These are phyloP conservation scores for Celoporthe dispersa DNA, from an alignment of 2,329 filamentous ascomycete genomes.

Conservation along the genomic window DNA sequence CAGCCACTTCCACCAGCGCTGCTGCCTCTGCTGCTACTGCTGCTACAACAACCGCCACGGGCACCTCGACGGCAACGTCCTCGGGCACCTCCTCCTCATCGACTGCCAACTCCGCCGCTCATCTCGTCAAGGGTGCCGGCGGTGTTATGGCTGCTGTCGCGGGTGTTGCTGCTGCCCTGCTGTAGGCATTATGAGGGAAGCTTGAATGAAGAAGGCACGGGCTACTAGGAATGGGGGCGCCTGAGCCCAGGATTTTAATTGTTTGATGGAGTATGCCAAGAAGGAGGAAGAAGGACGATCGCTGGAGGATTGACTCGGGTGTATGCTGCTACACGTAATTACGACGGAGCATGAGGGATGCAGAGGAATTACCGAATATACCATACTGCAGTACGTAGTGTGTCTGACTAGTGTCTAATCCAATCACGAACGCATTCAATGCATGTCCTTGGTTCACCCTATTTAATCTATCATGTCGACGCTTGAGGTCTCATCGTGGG, in stretches of 20 bases:
- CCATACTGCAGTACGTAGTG: conserved; percentile 21
- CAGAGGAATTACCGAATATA: conserved; percentile 3
- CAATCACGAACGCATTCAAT: not conserved
- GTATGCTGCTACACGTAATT: conserved; percentile 6
- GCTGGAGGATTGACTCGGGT: conserved; percentile 3
- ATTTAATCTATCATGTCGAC: not conserved
- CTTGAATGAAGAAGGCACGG: not conserved
- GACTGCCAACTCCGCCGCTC: conserved; percentile 22
- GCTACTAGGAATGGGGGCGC: not conserved
- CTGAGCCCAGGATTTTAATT: not conserved
- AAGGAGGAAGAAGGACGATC: not conserved
- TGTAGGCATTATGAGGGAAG: conserved; percentile 32
- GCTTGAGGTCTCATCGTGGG: not conserved
- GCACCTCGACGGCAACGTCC: conserved; percentile 20
- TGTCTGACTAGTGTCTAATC: conserved; percentile 22
- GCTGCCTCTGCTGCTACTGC: conserved; percentile 31
- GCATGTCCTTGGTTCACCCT: not conserved
- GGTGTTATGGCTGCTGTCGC: conserved; percentile 39
- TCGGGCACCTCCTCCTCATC: conserved; percentile 18
- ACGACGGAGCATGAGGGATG: conserved; percentile 3
- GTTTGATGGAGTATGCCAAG: not conserved
- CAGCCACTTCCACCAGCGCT: conserved; percentile 32
- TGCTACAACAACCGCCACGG: conserved; percentile 25
- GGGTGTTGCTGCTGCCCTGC: conserved; percentile 38
- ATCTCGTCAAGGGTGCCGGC: conserved; percentile 36